These are phyloP conservation scores for Phytophthora constricta DNA, from an alignment of 352 stramenopile genomes.

Conservation along the genomic window DNA sequence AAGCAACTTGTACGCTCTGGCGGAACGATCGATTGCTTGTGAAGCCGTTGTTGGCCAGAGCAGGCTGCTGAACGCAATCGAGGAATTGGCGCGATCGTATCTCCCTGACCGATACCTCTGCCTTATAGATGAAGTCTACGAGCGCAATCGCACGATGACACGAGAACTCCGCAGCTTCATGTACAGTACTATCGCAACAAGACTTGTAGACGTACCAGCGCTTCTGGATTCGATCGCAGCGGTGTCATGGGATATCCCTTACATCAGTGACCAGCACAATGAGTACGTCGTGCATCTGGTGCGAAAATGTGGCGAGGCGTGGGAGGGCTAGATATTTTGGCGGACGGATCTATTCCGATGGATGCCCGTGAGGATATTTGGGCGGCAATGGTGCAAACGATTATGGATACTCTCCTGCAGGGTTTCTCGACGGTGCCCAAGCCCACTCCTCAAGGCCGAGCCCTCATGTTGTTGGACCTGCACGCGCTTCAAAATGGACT, in stretches of 20 bases:
- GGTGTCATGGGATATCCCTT: slow-evolving; percentile 71
- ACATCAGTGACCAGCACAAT: slow-evolving; percentile 76
- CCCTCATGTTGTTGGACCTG: slow-evolving; percentile 98
- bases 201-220: slow-evolving; percentile 49
- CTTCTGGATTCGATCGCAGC: slow-evolving; percentile 53
- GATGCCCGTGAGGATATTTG: slow-evolving; percentile 81
- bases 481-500: slow-evolving; percentile 88
- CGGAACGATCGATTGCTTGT: slow-evolving; percentile 68
- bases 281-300: slow-evolving; percentile 84
- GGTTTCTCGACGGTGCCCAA: slow-evolving; percentile 90
- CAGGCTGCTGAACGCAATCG: slow-evolving; percentile 69
- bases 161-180: slow-evolving; percentile 69
- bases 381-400: slow-evolving; percentile 78
- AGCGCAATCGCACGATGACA: slow-evolving; percentile 53
- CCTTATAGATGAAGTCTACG: slow-evolving; percentile 75
- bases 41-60: slow-evolving; percentile 69
- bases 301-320: slow-evolving; percentile 83
- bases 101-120: slow-evolving; percentile 69
- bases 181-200: slow-evolving; percentile 59
- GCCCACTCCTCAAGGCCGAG: slow-evolving; percentile 95
- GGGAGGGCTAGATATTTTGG: slow-evolving; percentile 73
- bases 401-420: slow-evolving; percentile 92
- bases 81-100: slow-evolving; percentile 68
- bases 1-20: slow-evolving; percentile 63
- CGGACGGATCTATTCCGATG: slow-evolving; percentile 69